Conservation (phyloP, 2,329 filamentous ascomycete species). For the Diaporthe sp. region DNA sequence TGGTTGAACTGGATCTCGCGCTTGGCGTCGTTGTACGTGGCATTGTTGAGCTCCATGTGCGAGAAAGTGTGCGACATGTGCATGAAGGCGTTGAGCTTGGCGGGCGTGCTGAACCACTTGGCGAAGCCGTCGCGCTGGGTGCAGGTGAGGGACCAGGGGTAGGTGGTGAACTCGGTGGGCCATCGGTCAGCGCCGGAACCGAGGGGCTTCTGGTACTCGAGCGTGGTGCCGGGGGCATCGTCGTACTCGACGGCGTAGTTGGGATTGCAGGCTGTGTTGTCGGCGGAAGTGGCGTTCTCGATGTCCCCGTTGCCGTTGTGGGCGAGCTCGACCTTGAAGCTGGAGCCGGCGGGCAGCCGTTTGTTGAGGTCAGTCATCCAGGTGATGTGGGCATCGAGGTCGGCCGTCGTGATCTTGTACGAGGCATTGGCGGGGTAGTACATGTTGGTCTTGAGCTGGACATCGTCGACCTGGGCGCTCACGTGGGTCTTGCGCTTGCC, state of each 20-base stretch:
- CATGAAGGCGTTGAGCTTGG: conserved; percentile 18
- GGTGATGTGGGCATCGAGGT: neutral
- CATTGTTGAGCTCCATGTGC: neutral
- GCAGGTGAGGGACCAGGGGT: neutral
- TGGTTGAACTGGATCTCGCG: conserved; percentile 12
- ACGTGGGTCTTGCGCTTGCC: conserved; percentile 16
- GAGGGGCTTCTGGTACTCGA: conserved; percentile 15
- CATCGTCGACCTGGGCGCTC: conserved; percentile 1
- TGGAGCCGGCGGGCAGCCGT: neutral
- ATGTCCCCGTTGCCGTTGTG: conserved; percentile 19
- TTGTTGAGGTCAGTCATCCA: conserved; percentile 11
- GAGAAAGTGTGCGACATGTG: conserved; percentile 25
- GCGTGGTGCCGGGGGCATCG: neutral
- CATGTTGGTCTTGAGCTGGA: neutral
- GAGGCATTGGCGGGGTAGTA: neutral
- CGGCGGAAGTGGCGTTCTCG: neutral
- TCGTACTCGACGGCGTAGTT: neutral
- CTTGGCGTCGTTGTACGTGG: conserved; percentile 7
- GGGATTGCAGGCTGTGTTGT: neutral
- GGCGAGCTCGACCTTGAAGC: conserved; percentile 12
- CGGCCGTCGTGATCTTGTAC: conserved; percentile 14
- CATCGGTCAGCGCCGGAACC: neutral
- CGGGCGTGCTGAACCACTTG: conserved; percentile 1
- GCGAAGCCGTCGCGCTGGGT: conserved; percentile 7
- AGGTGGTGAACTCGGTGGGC: neutral